Evolutionary conservation across 345 rosid species (phyloP), one percentile per base, ranked within the genome.

Genomic region (Citrus medica): DNA sequence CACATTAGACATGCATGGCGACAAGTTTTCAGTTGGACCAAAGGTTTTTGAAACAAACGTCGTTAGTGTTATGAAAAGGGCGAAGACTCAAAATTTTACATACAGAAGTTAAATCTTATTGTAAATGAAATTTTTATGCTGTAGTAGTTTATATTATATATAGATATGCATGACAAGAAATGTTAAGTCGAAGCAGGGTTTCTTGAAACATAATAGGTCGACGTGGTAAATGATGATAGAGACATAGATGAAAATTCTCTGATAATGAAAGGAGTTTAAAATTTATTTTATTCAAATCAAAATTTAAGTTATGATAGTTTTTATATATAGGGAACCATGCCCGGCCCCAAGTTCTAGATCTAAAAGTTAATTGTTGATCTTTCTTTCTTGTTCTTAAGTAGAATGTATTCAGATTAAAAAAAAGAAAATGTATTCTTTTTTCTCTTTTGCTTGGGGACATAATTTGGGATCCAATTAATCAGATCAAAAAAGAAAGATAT

Each of bases 1-100:
- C 71, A 16, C 73, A 81, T 37, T 51, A 61, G 56, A 64, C 71
- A 79, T 76, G 71, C 77, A 84, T 2, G 27, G 9, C 24, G 56
- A 79, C 65, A 7, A 56, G 63, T 78, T 71, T 25, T 27, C 27
- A 7, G 62, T 61, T 78, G 51, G 70, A 71, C 59, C 9, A 21
- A 0, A 2, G 48, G 46, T 62, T 38, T 16, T n/a, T 37, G 25
- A 59, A 14, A 24, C 4, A 60, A 6, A 33, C 2, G 22, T 35
- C 22, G 12, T 56, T 2, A 22, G 65, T 8, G 42, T 42, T 38
- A 13, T 68, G 22, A 13, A 42, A 42, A 0, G 17, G 4, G 13
- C n/a, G 6, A 3, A 24, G 9, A 42, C 5, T 10, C 6, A 38
- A 28, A 5, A 27, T 63, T 63, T 63, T 3, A 6, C 22, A 5